Conservation (phyloP, 1,139 yeast genomes). For the Debaryomyces fabryi region DNA sequence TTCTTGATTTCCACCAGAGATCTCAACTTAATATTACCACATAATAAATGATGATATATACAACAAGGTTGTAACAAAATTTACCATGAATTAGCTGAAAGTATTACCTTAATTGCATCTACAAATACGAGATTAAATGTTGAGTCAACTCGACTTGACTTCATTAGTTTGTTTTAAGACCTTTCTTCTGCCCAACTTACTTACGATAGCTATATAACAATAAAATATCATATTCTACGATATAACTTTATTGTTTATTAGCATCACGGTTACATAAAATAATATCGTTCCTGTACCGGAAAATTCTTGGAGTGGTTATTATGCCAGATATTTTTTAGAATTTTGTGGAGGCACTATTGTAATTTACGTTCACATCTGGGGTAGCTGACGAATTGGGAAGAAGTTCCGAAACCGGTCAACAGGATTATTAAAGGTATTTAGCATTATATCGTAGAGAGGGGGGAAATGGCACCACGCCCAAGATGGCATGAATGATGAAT, state of each 20-base stretch:
- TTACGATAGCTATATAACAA: background rate
- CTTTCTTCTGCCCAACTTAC: background rate
- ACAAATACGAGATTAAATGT: too few species aligned
- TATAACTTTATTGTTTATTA: background rate
- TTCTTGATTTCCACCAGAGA: too few species aligned
- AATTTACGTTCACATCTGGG: background rate
- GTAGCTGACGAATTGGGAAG: background rate
- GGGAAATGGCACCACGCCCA: background rate
- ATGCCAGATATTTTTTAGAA: background rate
- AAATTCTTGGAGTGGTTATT: background rate
- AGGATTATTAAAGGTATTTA: background rate
- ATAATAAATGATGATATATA: too few species aligned
- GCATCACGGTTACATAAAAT: background rate
- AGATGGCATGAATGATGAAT: background rate
- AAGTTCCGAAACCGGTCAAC: background rate
- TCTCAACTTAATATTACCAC: too few species aligned
- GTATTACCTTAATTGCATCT: too few species aligned
- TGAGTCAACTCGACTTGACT: too few species aligned
- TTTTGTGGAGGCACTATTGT: background rate
- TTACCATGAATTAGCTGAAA: too few species aligned
- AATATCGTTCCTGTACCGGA: background rate
- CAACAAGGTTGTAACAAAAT: too few species aligned
- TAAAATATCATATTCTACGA: background rate
- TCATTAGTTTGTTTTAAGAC: background rate
- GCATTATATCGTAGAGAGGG: background rate